Evolutionary conservation across 1,284 basidiomycete genomes (phyloP).

Genomic region (Cryptococcus maquisensis): DNA sequence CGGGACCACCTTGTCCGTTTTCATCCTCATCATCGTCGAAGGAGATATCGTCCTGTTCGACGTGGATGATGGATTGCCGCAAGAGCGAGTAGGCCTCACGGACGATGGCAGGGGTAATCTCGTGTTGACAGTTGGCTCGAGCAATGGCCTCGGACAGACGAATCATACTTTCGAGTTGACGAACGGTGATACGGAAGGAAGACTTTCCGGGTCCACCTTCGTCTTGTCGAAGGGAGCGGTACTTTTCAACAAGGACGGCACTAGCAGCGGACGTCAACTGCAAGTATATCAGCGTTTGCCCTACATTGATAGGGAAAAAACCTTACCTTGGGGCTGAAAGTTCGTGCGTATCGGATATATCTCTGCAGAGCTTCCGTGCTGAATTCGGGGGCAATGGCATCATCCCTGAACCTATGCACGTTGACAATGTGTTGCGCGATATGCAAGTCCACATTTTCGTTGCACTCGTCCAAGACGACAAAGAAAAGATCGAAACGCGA

Average conservation of each 20-base stretch:
- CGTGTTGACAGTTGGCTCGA: slow-evolving; percentile 86
- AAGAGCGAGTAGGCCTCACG: slow-evolving; percentile 91
- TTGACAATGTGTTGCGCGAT: slow-evolving; percentile 97
- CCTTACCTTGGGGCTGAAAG: slow-evolving; percentile 88
- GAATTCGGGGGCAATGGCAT: slow-evolving; percentile 92
- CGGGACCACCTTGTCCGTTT: slow-evolving; percentile 39
- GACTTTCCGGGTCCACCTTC: slow-evolving; percentile 85
- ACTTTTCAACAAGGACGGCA: slow-evolving; percentile 92
- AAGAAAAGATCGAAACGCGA: slow-evolving; percentile 98
- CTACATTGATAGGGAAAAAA: neutral
- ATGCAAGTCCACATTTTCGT: slow-evolving; percentile 85
- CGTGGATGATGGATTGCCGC: slow-evolving; percentile 96
- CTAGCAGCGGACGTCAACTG: slow-evolving; percentile 89
- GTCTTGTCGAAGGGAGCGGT: slow-evolving; percentile 85
- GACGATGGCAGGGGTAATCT: slow-evolving; percentile 91
- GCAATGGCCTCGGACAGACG: slow-evolving; percentile 96
- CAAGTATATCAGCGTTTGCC: slow-evolving; percentile 2
- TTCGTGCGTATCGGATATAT: slow-evolving; percentile 94
- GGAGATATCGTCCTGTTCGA: slow-evolving; percentile 97
- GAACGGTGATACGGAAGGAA: slow-evolving; percentile 92
- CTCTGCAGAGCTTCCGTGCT: slow-evolving; percentile 93
- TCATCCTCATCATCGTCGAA: slow-evolving; percentile 88
- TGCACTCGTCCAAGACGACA: slow-evolving; percentile 96
- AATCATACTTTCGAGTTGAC: slow-evolving; percentile 96
- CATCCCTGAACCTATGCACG: slow-evolving; percentile 92